These are phyloP conservation scores for Petunia secreta DNA, from an alignment of 257 asterid species.

Conservation along the genomic window DNA sequence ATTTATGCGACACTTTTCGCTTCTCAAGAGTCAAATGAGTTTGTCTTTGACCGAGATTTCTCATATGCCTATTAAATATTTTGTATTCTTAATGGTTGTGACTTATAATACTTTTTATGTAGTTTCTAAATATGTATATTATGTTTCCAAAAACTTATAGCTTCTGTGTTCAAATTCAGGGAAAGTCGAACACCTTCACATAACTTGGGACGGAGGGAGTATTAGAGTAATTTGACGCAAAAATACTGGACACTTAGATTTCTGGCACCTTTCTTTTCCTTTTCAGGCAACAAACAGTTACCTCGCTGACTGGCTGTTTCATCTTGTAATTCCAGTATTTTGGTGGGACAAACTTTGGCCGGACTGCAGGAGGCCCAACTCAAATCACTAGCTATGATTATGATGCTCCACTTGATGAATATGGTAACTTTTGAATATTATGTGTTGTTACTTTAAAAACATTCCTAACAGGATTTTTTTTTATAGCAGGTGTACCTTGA, in stretches of 20 bases:
- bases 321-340: constrained; percentile 67
- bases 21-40: too few species aligned
- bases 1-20: too few species aligned
- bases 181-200: too few species aligned
- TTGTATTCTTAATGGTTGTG: too few species aligned
- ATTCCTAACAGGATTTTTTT: neutral
- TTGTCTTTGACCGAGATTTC: too few species aligned
- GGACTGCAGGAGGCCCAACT: constrained; percentile 94
- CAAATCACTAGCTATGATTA: constrained; percentile 92
- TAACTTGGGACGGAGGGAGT: too few species aligned
- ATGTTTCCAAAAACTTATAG: too few species aligned
- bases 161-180: too few species aligned
- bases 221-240: neutral
- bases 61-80: too few species aligned
- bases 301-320: constrained; percentile 2
- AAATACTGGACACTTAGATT: constrained; percentile 9
- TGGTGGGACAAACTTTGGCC: constrained; percentile 97
- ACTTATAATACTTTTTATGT: too few species aligned
- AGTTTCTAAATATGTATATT: too few species aligned
- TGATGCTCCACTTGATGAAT: constrained; percentile 96
- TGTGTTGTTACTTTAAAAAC: constrained; percentile 6
- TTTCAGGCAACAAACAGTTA: constrained; percentile 28
- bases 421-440: constrained; percentile 51
- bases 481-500: constrained; percentile 14
- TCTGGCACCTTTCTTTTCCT: constrained; percentile 5